Base-by-base conservation (phyloP, 768 basidiomycete species). In the Serendipita sp. region DNA sequence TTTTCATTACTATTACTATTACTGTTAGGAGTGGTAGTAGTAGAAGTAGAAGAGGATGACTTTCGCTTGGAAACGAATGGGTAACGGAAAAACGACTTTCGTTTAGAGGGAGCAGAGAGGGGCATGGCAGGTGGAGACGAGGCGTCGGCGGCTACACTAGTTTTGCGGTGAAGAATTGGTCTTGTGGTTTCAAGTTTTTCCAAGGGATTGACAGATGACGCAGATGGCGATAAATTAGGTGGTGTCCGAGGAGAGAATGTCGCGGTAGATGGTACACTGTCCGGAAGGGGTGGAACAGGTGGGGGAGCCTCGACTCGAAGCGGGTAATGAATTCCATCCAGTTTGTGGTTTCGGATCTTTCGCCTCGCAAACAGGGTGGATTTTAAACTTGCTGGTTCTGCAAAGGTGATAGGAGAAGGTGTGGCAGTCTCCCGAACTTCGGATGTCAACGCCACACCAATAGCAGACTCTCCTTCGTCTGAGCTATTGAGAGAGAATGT, bases 1-100 rank as follows among this genome's bases (percentile, higher is more conserved):
- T n/a, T 20, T 20, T 28, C 45, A 28, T 20, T 33, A 58, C 53
- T 24, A n/a, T 58, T 26, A n/a, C 45, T 28, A 50, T 50, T 50
- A 28, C 7, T 50, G 17, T 38, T 20, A 17, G 20, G 9, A 17
- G n/a, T n/a, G n/a, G n/a, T n/a, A n/a, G n/a, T n/a, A n/a, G 45
- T 7, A 50, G 31, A 2, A 17, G 22, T 4, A 11, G 31, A 31
- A 3, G 9, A 20, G 53, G 24, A 26, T 3, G 22, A 17, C 16
- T n/a, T 22, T 4, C 53, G 53, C 53, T 58, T 58, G 22, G 53
- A 58, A 24, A n/a, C n/a, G n/a, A 58, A 58, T 58, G 53, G 53
- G n/a, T 58, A 58, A n/a, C 53, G 22, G 31, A 58, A 58, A 24
- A 58, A 58, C 17, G 53, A 58, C 30, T 58, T 58, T n/a, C 53